phyloP scores from a whole-genome alignment of 1,284 basidiomycete species.

The Tilletiopsis washingtonensis region DNA sequence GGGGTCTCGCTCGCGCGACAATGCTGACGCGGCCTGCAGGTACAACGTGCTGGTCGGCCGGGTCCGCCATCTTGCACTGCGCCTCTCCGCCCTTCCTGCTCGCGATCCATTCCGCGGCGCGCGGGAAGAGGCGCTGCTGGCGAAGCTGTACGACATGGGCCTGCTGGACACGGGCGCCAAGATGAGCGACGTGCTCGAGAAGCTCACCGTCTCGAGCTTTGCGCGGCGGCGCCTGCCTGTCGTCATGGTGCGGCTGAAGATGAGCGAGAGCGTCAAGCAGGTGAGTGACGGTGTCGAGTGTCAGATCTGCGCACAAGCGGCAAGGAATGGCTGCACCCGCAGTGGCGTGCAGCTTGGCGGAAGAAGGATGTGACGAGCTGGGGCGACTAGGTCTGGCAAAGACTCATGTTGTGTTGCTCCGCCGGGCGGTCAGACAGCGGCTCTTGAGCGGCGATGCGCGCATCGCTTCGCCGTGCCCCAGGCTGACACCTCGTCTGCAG shows the following conservation, averaged over 20 bases:
- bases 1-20: too few species aligned
- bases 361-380: too few species aligned
- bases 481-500: too few species aligned
- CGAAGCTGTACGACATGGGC: conserved; percentile 96
- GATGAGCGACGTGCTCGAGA: conserved; percentile 58
- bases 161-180: conserved; percentile 61
- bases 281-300: too few species aligned
- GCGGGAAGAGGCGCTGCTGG: conserved; percentile 78
- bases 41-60: conserved; percentile 94
- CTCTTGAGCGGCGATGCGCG: not conserved
- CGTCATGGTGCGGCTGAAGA: conserved; percentile 82
- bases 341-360: not conserved
- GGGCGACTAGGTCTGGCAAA: too few species aligned
- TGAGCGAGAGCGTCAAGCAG: conserved; percentile 86
- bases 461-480: too few species aligned
- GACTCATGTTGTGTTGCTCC: too few species aligned
- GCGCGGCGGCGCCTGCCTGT: conserved; percentile 86
- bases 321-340: not conserved
- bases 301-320: too few species aligned
- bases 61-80: conserved; percentile 75
- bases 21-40: conserved; percentile 49
- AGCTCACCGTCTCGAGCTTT: conserved; percentile 82
- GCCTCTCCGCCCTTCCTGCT: conserved; percentile 75
- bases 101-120: conserved; percentile 79
- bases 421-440: not conserved